These are phyloP conservation scores for Dioszegia hungarica DNA, from an alignment of 768 basidiomycete genomes.

Conservation along the genomic window DNA sequence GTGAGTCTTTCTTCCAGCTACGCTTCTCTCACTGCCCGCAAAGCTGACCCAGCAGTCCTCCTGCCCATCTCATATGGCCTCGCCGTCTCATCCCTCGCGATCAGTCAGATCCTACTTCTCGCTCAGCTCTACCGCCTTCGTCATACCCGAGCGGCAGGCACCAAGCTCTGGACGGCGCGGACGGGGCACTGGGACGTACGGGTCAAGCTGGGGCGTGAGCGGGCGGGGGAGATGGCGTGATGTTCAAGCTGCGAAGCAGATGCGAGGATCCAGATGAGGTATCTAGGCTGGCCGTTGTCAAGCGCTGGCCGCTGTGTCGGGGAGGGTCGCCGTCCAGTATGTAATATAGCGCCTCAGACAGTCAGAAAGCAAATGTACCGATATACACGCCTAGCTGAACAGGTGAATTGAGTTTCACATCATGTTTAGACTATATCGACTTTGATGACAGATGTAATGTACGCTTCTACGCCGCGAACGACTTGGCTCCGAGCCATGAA, in stretches of 20 bases:
- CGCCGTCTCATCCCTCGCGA: background rate
- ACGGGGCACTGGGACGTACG: conserved; percentile 1
- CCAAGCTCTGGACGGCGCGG: background rate
- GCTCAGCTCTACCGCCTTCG: background rate
- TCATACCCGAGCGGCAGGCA: background rate
- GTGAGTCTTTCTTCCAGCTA: background rate
- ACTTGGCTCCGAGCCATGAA: conserved; percentile 57
- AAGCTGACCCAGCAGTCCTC: background rate
- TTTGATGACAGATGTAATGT: too few relatives aligned
- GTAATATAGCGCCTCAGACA: too few relatives aligned
- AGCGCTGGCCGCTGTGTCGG: too few relatives aligned
- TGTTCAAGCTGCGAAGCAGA: background rate
- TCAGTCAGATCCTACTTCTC: background rate
- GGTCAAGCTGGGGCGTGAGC: background rate
- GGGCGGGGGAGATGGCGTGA: background rate
- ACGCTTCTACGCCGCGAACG: background rate
- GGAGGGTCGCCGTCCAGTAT: too few relatives aligned
- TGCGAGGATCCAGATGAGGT: too few relatives aligned
- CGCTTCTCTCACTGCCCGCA: too few relatives aligned
- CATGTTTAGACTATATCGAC: too few relatives aligned
- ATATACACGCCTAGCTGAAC: too few relatives aligned
- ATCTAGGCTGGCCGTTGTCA: too few relatives aligned
- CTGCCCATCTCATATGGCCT: background rate
- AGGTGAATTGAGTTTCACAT: too few relatives aligned
- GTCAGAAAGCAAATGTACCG: too few relatives aligned